A percentile compares a stretch with the other conserved stretches of the same genome.
phyloP scores from a whole-genome alignment of 2,329 filamentous ascomycete genomes.

The Sclerotinia trifoliorum region DNA sequence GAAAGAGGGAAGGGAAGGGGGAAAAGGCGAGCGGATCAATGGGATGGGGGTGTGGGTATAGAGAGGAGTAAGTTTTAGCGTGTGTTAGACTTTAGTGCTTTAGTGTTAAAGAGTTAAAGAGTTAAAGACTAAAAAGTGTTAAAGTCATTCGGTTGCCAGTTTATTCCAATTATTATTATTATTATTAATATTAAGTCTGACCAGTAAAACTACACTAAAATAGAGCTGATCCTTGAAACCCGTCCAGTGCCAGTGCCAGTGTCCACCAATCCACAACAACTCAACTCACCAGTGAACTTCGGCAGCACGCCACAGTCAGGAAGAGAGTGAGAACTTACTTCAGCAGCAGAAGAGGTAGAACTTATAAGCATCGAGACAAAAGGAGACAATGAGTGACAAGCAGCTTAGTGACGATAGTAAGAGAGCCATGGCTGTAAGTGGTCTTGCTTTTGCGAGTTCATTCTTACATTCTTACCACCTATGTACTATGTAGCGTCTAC shows the following conservation, averaged over 20 bases:
- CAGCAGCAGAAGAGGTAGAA: not conserved
- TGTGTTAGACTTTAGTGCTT: not conserved
- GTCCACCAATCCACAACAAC: not conserved
- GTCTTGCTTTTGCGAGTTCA: not conserved
- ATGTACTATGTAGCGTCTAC: not conserved
- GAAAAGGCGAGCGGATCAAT: constrained; percentile 14
- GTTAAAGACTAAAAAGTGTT: not conserved
- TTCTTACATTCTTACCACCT: not conserved
- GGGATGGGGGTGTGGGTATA: constrained; percentile 4
- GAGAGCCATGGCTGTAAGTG: not conserved
- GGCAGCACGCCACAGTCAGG: not conserved
- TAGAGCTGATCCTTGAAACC: not conserved
- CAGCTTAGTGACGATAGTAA: too few species aligned
- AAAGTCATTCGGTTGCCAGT: not conserved
- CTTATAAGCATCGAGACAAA: not conserved
- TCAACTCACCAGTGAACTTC: not conserved
- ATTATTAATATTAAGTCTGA: not conserved
- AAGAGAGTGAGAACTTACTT: too few species aligned
- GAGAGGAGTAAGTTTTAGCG: constrained; percentile 8
- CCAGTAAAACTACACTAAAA: constrained; percentile 2
- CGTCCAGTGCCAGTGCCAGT: not conserved
- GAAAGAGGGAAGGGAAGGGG: constrained; percentile 16
- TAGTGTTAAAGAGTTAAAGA: not conserved
- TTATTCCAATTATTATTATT: not conserved
- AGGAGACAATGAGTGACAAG: not conserved